Evolutionary conservation across 129 eudicot species (phyloP), one percentile per base, ranked within the genome.

Genomic region (Scalesia atractyloides): DNA sequence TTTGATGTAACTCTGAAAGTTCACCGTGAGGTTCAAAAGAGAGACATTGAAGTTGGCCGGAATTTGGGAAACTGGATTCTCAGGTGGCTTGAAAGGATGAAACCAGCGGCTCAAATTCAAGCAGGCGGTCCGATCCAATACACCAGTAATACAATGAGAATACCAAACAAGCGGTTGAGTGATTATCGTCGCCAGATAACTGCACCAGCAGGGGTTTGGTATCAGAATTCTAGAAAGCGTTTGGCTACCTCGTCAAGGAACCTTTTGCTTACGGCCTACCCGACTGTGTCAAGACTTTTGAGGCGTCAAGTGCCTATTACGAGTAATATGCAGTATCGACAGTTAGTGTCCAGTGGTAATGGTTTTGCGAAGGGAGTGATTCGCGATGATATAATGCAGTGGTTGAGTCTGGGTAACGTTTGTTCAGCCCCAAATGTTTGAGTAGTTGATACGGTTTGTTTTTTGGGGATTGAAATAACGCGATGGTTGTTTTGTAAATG

Each of bases 21-120:
- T 78, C 95, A 91, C 56, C 85, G 60, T 69, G 85, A 75, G 76
- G 51, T 91, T 63, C 97, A 91, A 78, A 85, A 82, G 43, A 82
- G 92, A 78, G 97, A 91, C 73, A 69, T 91, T 15, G 92, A 86
- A 84, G 84, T 88, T 46, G 95, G 95, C 68, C 77, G 88, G 26
- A 91, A 76, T 74, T 60, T 91, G 0, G 92, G 95, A 3, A 87
- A 82, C 68, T 78, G 95, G 89, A 86, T 91, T 69, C 87, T 88
- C 41, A 63, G 85, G 7, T 82, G 90, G 83, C 90, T 91, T n/a
- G 95, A 88, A 54, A 69, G 41, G 70, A 79, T 73, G 86, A 82
- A 86, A 73, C 97, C 95, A 37, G 69, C 82, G 0, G 95, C 95
- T 70, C 83, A 88, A 64, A 88, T 92, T 68, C 83, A 87, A 54